phyloP scores from a whole-genome alignment of 805 yeast species.

The Isabelozyma pseudorhagii region DNA sequence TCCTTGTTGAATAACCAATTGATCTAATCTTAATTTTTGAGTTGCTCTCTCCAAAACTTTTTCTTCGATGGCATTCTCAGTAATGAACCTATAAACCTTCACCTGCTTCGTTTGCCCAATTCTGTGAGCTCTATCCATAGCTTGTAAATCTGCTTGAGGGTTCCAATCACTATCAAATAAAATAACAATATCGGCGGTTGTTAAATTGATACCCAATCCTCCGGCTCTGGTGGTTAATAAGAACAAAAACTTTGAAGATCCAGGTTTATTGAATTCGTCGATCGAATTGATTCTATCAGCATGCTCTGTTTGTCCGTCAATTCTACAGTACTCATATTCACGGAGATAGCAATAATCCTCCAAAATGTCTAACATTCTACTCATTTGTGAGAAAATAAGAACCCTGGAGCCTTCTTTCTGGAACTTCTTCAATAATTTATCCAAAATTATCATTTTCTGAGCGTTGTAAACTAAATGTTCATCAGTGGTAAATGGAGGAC shows the following conservation, averaged over 20 bases:
- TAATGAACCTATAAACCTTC: slow-evolving; percentile 70
- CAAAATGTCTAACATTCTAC: slow-evolving; percentile 73
- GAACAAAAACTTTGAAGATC: slow-evolving; percentile 67
- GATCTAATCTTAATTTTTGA: slow-evolving; percentile 74
- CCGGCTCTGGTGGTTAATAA: slow-evolving; percentile 84
- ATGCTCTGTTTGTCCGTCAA: slow-evolving; percentile 82
- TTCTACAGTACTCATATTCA: slow-evolving; percentile 68
- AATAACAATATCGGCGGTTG: slow-evolving; percentile 76
- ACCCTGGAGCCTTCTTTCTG: slow-evolving; percentile 73
- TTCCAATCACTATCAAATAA: slow-evolving; percentile 84
- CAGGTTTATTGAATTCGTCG: slow-evolving; percentile 78
- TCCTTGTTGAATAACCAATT: slow-evolving; percentile 80
- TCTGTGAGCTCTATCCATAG: slow-evolving; percentile 88
- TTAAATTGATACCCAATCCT: slow-evolving; percentile 81
- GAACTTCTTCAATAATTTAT: slow-evolving; percentile 58
- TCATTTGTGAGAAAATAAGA: slow-evolving; percentile 79
- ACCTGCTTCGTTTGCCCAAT: slow-evolving; percentile 86
- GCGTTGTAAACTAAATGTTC: slow-evolving; percentile 76
- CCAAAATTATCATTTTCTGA: slow-evolving; percentile 69
- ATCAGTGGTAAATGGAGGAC: slow-evolving; percentile 84
- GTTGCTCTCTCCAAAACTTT: slow-evolving; percentile 80
- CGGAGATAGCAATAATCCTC: slow-evolving; percentile 78
- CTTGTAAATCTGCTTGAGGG: slow-evolving; percentile 86
- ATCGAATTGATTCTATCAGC: slow-evolving; percentile 71
- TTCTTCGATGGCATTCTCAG: slow-evolving; percentile 82